phyloP scores from a whole-genome alignment of 208 protist species.

The Leishmania major region DNA sequence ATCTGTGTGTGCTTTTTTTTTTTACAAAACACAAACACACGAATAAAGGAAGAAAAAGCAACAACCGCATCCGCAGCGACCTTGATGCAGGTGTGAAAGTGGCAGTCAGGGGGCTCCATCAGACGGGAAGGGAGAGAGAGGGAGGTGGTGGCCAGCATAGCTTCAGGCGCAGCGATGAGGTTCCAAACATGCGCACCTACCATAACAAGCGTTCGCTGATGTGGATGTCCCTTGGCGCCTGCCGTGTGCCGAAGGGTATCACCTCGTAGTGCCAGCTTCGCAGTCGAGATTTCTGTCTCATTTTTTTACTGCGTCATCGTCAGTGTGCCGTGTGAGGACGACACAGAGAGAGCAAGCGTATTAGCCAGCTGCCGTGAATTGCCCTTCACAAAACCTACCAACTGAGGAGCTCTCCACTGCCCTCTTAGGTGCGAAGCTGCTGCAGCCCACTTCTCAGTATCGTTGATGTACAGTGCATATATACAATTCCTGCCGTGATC shows the following conservation, averaged over 20 bases:
- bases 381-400: background rate
- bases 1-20: background rate
- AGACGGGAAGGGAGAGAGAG: background rate
- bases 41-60: background rate
- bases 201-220: background rate
- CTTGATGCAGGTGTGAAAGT: background rate
- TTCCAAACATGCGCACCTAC: background rate
- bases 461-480: background rate
- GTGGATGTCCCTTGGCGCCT: background rate
- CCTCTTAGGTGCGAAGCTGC: background rate
- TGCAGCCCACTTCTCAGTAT: background rate
- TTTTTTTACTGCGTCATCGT: background rate
- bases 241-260: background rate
- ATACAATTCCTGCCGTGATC: background rate
- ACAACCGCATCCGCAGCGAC: background rate
- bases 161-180: background rate
- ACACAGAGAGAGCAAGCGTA: background rate
- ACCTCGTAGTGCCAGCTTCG: background rate
- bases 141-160: background rate
- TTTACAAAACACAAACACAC: background rate
- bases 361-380: background rate
- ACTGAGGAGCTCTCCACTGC: background rate
- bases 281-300: background rate
- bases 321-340: background rate
- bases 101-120: background rate